Evolutionary conservation across 2,329 filamentous ascomycete species (phyloP), one percentile per base, ranked within the genome.

Genomic region (Tolypocladium ovalisporum): DNA sequence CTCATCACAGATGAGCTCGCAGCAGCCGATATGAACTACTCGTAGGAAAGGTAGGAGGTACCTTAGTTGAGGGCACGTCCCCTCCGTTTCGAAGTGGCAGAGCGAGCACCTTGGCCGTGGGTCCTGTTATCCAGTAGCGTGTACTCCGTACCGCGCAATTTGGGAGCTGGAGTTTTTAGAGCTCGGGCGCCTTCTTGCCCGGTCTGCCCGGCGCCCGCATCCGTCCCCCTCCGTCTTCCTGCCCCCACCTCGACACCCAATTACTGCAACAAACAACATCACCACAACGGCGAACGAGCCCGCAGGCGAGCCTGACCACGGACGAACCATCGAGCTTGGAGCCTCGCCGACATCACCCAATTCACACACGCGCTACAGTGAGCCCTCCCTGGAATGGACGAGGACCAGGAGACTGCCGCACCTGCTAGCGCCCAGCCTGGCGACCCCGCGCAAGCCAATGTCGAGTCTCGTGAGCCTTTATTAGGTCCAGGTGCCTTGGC

Each of bases 401-500:
- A 59, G 54, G 55, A 62, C 51, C 5, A 53, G 47, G 47, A 34
- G 52, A 49, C 54, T 24, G 56, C 47, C 42, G 55, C 49, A 47
- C 54, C 52, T 34, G 42, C 58, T 57, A 55, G 59, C 62, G 54
- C 56, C 55, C 56, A 54, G 51, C 52, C 57, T 57, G 52, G 44
- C 47, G 58, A 62, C 54, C 55, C 61, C 58, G 58, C 58, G 60
- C 56, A 57, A 40, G 51, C 60, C 61, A 59, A 57, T 58, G 57
- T 59, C 59, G 37, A 53, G 59, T 59, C 62, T 59, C 58, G 61
- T 61, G 61, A 62, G 55, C 61, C 60, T 55, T 57, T 56, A 52
- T 52, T 22, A 52, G 47, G 29, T 32, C 47, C 3, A n/a, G 47
- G 47, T 29, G 47, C 19, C 19, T 22, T 35, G 29, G 29, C 47